Evolutionary conservation across 257 asterid species (phyloP).

Genomic region (Dorcoceras hygrometricum): DNA sequence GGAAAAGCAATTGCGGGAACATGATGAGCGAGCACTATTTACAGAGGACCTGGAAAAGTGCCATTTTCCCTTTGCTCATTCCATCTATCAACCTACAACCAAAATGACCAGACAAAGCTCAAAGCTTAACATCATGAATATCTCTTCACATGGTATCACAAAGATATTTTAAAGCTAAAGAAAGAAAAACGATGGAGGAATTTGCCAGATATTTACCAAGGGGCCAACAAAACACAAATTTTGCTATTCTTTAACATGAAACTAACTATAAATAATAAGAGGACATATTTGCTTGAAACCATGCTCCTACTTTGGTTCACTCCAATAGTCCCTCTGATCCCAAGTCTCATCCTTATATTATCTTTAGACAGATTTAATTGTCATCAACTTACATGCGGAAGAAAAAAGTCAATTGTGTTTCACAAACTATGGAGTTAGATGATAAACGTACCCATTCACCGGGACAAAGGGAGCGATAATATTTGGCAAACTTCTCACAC

Average conservation of each 20-base stretch:
- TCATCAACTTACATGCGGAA: conserved; percentile 9
- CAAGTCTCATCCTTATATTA: background rate
- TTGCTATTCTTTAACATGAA: background rate
- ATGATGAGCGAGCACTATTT: conserved; percentile 25
- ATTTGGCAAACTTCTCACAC: conserved; percentile 92
- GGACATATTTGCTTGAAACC: background rate
- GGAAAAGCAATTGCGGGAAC: conserved; percentile 26
- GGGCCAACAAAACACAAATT: background rate
- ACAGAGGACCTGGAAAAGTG: conserved; percentile 93
- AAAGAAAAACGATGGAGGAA: background rate
- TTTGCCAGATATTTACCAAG: background rate
- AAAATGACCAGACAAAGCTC: conserved; percentile 4
- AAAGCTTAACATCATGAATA: background rate
- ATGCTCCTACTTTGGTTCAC: background rate
- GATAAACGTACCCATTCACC: conserved; percentile 86
- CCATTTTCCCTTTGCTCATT: conserved; percentile 98
- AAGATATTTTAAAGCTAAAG: background rate
- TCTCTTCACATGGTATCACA: background rate
- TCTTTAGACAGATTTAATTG: background rate
- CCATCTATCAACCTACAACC: conserved; percentile 84
- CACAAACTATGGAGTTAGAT: background rate
- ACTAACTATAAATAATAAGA: background rate
- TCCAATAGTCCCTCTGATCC: background rate
- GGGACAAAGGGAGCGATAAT: conserved; percentile 91
- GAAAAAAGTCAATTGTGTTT: conserved; percentile 3